phyloP scores from a whole-genome alignment of 208 protist species.

The Leptomonas seymouri region DNA sequence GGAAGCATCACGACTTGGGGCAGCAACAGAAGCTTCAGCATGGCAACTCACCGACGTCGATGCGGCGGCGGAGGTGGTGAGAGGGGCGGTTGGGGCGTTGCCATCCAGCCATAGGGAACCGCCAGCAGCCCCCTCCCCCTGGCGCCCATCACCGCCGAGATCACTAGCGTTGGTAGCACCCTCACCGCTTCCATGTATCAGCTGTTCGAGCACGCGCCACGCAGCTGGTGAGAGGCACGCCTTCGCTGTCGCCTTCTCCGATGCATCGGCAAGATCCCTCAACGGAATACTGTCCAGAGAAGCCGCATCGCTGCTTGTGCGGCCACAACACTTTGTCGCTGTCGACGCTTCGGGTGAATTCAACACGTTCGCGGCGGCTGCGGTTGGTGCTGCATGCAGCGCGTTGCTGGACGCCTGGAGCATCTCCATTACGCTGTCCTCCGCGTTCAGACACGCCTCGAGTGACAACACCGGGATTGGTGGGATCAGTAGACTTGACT shows the following conservation, averaged over 20 bases:
- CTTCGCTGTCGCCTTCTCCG: background rate
- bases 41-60: background rate
- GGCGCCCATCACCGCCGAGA: too few relatives aligned
- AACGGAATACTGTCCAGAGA: background rate
- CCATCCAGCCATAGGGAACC: too few relatives aligned
- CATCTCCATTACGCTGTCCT: conserved; percentile 13
- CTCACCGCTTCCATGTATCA: background rate
- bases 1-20: too few relatives aligned
- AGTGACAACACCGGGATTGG: conserved; percentile 12
- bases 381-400: background rate
- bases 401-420: background rate
- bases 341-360: too few relatives aligned
- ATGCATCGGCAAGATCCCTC: background rate
- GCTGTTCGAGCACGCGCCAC: background rate
- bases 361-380: too few relatives aligned
- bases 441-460: background rate
- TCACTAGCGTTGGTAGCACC: too few relatives aligned
- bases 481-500: conserved; percentile 3
- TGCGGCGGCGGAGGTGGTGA: too few relatives aligned
- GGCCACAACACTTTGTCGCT: too few relatives aligned
- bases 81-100: too few relatives aligned
- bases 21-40: background rate
- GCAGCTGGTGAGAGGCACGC: conserved; percentile 10
- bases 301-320: background rate
- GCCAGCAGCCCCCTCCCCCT: too few relatives aligned